Evolutionary conservation across 2,329 filamentous ascomycete genomes (phyloP), one percentile per base, ranked within the genome.

Genomic region (Zopfia rhizophila): DNA sequence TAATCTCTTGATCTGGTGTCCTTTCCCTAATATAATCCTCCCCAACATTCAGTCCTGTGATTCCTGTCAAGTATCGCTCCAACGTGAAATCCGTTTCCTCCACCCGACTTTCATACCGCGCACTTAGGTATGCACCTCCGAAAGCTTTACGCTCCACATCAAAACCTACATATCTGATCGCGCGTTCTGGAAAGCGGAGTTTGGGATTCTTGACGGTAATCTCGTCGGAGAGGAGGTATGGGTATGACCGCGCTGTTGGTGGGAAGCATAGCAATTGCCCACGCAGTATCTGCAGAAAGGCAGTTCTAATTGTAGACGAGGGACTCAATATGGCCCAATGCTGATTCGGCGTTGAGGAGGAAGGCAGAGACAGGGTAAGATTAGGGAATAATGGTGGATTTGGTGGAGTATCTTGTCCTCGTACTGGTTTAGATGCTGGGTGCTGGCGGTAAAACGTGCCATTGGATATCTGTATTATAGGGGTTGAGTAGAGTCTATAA

Each of bases 101-200:
- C 22, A 90, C 82, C 25, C 88, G 79, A 48, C 89, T 92, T 77
- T 99, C 94, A 69, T 97, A 99, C 27, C 94, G 82, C 12, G 91
- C 91, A 48, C 90, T 91, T 13, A 97, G 75, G 67, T 97, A 97
- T 4, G 91, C 87, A 2, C 81, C 79, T 5, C 82, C 74, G 11
- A 82, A 74, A 36, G 78, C 74, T 5, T 80, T 80, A 18, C 84
- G 81, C 58, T 92, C 89, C 2, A 84, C 85, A 63, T 91, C 89
- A 64, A 97, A 97, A 0, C 94, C 93, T 7, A 97, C 91, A 76
- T 96, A 93, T 58, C 87, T 86, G 46, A 99, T 88, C 0, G 91
- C 91, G 55, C 80, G 79, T 10, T 78, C 78, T 0, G 88, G 84
- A 39, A 77, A 81, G 31, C 82, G 80, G 35, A 89, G 70, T 2